Base-by-base conservation (phyloP, 176 grass and related monocot species). In the Phoenix dactylifera region DNA sequence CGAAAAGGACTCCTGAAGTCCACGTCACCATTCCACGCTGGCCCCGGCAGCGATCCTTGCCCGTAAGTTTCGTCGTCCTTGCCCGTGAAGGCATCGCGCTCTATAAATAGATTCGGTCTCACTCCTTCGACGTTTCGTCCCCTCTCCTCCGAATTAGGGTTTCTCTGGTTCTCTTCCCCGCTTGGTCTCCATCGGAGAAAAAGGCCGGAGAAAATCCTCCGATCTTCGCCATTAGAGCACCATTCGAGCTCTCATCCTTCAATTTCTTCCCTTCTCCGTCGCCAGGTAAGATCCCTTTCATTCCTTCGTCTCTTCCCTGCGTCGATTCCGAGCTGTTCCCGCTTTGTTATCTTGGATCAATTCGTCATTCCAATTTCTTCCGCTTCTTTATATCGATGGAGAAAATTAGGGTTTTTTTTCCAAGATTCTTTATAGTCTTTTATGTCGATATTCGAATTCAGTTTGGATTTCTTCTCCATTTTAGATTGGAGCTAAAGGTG, bases 181-280 rank as follows among this genome's bases (percentile, higher is more conserved):
- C 14, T 30, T 3, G 35, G 10, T 44, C 10, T 44, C 35, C 35
- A 44, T 28, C 24, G 25, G 15, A 59, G 25, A 30, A 28, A 24
- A 44, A 44, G 57, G 17, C 17, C 57, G 30, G 57, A 59, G 57
- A 59, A 59, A 59, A n/a, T 25, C 23, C 58, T 39, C 58, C 4
- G 58, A 60, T 60, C 26, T 30, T 15, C 16, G 58, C 58, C 58
- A 18, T 7, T 24, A 9, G 19, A 55, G 18, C 17, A 55, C 4
- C 17, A 6, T 55, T 4, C 52, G 17, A 12, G 52, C 7, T 14
- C 18, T 7, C 16, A 54, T 17, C 16, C 6, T 18, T 20, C 52
- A 55, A 55, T 22, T 55, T 6, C 18, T 18, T 55, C 19, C 17
- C 7, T 18, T 55, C 17, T 55, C 52, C 19, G 18, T 55, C 17